Conservation (phyloP, 2,329 filamentous ascomycete species). For the Cladobotryum mycophilum region DNA sequence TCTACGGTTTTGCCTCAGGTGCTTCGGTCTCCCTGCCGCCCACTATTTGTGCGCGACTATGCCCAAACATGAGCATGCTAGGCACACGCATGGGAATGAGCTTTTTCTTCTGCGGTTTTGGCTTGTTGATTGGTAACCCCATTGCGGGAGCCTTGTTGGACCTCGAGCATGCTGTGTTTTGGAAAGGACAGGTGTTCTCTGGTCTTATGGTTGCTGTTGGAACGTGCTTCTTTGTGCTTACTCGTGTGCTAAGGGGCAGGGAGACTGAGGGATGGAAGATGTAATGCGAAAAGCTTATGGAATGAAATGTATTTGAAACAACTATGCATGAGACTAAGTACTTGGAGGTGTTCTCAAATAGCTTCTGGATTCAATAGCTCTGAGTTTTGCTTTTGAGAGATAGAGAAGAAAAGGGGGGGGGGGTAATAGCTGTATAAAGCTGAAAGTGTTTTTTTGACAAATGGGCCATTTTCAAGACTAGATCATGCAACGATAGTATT, state of each 20-base stretch:
- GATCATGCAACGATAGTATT: no score
- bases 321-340: no score
- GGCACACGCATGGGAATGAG: constrained; percentile 7
- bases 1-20: constrained; percentile 4
- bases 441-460: no score
- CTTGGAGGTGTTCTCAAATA: no score
- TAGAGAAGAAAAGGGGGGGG: no score
- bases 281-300: background rate
- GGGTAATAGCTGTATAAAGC: no score
- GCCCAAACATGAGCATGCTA: background rate
- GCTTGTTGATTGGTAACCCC: constrained; percentile 3
- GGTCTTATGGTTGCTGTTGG: background rate
- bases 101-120: background rate
- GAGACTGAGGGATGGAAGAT: background rate
- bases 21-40: background rate
- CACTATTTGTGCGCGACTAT: background rate
- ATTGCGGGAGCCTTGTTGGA: constrained; percentile 4
- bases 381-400: no score
- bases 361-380: no score
- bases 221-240: background rate
- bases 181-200: background rate
- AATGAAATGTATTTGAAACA: no score
- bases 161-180: background rate
- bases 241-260: background rate
- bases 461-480: no score